Percentiles rank a stretch among this genome's conserved stretches.
Conservation (phyloP, 2,329 filamentous ascomycete species). For the Fusarium oxysporum region DNA sequence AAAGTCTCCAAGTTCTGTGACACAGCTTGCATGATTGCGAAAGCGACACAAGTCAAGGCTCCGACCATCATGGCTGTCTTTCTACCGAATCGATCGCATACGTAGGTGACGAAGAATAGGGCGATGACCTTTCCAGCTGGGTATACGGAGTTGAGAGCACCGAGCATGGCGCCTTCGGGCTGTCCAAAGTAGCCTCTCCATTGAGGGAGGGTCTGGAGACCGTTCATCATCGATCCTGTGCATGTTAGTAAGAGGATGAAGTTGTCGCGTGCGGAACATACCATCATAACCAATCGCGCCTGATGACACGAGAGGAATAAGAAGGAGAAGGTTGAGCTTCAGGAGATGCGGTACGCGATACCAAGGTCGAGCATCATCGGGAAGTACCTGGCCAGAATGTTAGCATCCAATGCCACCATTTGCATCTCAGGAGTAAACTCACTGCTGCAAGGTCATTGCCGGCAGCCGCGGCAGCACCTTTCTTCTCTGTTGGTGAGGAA, state of each 20-base stretch:
- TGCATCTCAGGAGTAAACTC: not conserved
- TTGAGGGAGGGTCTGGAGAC: conserved; percentile 54
- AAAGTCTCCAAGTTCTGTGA: conserved; percentile 46
- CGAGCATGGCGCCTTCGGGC: conserved; percentile 52
- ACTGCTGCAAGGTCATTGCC: conserved; percentile 35
- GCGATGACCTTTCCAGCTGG: conserved; percentile 54
- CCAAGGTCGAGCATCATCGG: conserved; percentile 56
- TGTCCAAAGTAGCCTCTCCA: conserved; percentile 57
- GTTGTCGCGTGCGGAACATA: not conserved
- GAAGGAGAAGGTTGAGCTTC: conserved; percentile 56
- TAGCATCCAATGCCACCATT: not conserved
- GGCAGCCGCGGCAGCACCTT: conserved; percentile 24
- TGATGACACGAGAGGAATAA: conserved; percentile 57
- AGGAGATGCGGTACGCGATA: conserved; percentile 56
- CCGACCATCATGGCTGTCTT: conserved; percentile 53
- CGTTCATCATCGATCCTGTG: conserved; percentile 57
- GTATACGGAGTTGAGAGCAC: conserved; percentile 53
- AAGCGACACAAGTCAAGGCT: conserved; percentile 45
- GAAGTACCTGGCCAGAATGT: conserved; percentile 49
- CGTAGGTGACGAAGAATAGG: conserved; percentile 50
- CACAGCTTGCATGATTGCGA: conserved; percentile 49
- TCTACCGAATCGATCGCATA: conserved; percentile 56
- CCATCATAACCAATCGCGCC: conserved; percentile 59
- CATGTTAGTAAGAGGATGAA: not conserved
- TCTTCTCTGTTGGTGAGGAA: conserved; percentile 2